Evolutionary conservation across 371 early-diverging fungal genomes (phyloP), one percentile per base, ranked within the genome.

Genomic region (Syncephalastrum racemosum): DNA sequence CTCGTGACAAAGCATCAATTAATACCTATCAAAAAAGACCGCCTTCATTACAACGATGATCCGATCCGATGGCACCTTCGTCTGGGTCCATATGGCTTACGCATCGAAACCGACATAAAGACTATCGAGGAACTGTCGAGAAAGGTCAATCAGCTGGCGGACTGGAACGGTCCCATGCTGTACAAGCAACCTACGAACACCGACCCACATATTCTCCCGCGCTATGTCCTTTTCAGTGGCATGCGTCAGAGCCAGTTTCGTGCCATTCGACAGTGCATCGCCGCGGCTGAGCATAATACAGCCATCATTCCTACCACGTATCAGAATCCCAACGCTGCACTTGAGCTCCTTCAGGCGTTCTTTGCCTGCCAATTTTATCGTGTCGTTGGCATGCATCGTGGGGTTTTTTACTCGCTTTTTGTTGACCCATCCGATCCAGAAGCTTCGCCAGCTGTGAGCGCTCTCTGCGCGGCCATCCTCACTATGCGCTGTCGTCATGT

Each of bases 401-500:
- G 43, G 8, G 69, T 74, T 8, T 77, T 77, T 25, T 68, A 60
- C 27, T 55, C 66, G 27, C 22, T 67, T 15, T 73, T 69, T 66
- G 62, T 73, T 3, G 46, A 63, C 25, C 49, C 40, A 13, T 25
- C 19, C n/a, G 65, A 70, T 40, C 56, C 62, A 13, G 63, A 70
- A 48, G 24, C 59, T 0, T 75, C 75, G 18, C 64, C 72, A 4
- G 72, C 56, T 3, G 65, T 70, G 2, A 73, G 63, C 50, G 71
- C 70, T 6, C 40, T 73, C 6, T 53, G 64, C 31, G 77, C 74
- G 16, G 63, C 64, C 18, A 44, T 69, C 7, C 50, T 73, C 4
- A 69, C 68, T 2, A 62, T 67, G 63, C 64, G 66, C 15, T 77
- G 77, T 40, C 67, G 60, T 36, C 69, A 65, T 51, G 54, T 62